A percentile compares a stretch with the other conserved stretches of the same genome.
Conservation (phyloP, 371 early-diverging fungal genomes). For the Saksenaea vasiformis region DNA sequence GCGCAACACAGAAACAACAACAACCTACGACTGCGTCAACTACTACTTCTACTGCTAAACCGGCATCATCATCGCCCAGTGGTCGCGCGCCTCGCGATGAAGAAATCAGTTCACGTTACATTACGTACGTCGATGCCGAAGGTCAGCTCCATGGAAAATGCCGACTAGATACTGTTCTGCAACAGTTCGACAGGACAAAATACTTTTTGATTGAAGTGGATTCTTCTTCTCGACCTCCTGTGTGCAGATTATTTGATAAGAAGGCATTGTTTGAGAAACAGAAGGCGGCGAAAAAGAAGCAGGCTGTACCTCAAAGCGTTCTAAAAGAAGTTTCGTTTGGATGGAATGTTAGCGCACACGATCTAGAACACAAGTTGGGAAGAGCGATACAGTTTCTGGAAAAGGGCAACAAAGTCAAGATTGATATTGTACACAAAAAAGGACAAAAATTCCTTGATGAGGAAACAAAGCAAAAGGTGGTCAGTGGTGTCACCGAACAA, state of each 20-base stretch:
- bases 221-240: slow-evolving; percentile 46
- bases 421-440: slow-evolving; percentile 57
- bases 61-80: slow-evolving; percentile 9
- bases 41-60: slow-evolving; percentile 2
- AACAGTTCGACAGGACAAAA: slow-evolving; percentile 44
- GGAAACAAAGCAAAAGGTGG: slow-evolving; percentile 20
- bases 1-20: not conserved
- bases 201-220: slow-evolving; percentile 60
- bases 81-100: slow-evolving; percentile 55
- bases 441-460: slow-evolving; percentile 29
- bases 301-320: slow-evolving; percentile 38
- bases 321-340: slow-evolving; percentile 60
- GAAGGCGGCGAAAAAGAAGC: slow-evolving; percentile 52
- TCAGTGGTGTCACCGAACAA: slow-evolving; percentile 16
- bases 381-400: slow-evolving; percentile 56
- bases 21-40: slow-evolving; percentile 7
- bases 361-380: slow-evolving; percentile 58
- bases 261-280: slow-evolving; percentile 54
- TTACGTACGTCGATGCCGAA: slow-evolving; percentile 51
- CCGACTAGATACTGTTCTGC: slow-evolving; percentile 32
- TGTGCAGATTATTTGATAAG: slow-evolving; percentile 59
- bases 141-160: slow-evolving; percentile 42
- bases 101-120: slow-evolving; percentile 53
- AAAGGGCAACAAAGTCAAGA: slow-evolving; percentile 59
- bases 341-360: slow-evolving; percentile 60